phyloP scores from a whole-genome alignment of 1,284 basidiomycete genomes.

The Volvariella volvacea region DNA sequence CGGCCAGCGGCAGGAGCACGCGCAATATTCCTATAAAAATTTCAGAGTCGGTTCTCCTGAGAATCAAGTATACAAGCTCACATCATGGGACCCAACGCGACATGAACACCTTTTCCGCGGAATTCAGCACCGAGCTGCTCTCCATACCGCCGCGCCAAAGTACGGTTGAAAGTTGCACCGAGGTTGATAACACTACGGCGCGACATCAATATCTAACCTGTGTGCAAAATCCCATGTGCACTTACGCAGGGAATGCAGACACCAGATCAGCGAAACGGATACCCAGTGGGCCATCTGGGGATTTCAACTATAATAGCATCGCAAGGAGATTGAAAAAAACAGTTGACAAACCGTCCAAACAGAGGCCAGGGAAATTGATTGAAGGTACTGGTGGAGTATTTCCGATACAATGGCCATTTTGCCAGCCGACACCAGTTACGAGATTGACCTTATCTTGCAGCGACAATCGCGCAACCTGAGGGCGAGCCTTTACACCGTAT shows the following conservation, averaged over 20 bases:
- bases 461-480: constrained; percentile 41
- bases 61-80: constrained; percentile 15
- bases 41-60: constrained; percentile 7
- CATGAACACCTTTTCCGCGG: constrained; percentile 53
- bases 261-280: constrained; percentile 56
- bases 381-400: constrained; percentile 58
- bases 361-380: constrained; percentile 63
- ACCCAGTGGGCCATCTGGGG: constrained; percentile 48
- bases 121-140: constrained; percentile 64
- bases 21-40: constrained; percentile 41
- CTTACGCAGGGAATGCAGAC: constrained; percentile 65
- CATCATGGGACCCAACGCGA: constrained; percentile 55
- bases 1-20: constrained; percentile 62
- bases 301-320: constrained; percentile 1
- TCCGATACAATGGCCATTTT: constrained; percentile 53
- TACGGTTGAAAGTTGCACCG: constrained; percentile 69
- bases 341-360: constrained; percentile 47
- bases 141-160: constrained; percentile 58
- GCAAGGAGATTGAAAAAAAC: too few species aligned
- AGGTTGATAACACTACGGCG: constrained; percentile 57
- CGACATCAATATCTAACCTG: background rate
- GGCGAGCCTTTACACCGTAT: constrained; percentile 29
- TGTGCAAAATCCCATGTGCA: too few species aligned
- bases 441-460: constrained; percentile 50
- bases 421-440: constrained; percentile 47